Base-by-base conservation (phyloP, 1,284 basidiomycete genomes). In the Austroboletus novae-zelandiae region DNA sequence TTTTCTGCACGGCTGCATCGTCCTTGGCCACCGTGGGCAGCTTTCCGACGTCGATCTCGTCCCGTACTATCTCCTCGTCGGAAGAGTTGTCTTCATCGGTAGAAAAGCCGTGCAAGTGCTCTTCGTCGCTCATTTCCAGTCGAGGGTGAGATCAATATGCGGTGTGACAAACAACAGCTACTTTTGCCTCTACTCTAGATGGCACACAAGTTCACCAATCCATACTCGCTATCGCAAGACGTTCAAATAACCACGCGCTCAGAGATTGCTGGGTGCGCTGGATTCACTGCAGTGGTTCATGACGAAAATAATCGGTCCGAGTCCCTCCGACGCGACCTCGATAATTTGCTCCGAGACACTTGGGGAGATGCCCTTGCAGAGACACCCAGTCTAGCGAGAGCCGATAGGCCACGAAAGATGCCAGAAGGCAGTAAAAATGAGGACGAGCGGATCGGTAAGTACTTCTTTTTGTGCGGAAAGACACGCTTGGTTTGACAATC, bases 1-100 rank as follows among this genome's bases (percentile, higher is more conserved):
- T 91, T 59, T 80, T 77, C 67, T 88, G 84, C 20, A 96, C 88
- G 1, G 76, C 78, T 41, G 77, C 84, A 63, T 94, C 91, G 67
- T 94, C 91, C 64, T 92, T 94, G 27, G 89, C 86, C 40, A 94
- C 74, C 1, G 87, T 91, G 0, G 93, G 93, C 34, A 96, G 74
- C 57, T 79, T 84, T 15, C 67, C 70, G 20, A 91, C 71, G 57
- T 94, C 86, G 43, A 94, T 63, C 0, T 73, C 79, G 8, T 80
- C 80, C 44, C 77, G 80, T 54, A 74, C 74, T n/a, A 80, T 78
- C 48, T 92, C 91, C 49, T 94, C 91, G 53, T 86, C 85, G 1
- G 88, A 91, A 18, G 87, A 91, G 64, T 93, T 89, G 47, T 88
- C 86, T 45, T 86, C 85, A 48, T 86, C 85, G 15, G 86, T 84